phyloP scores from a whole-genome alignment of 2,329 filamentous ascomycete genomes.

The Raffaelea deltoideospora region DNA sequence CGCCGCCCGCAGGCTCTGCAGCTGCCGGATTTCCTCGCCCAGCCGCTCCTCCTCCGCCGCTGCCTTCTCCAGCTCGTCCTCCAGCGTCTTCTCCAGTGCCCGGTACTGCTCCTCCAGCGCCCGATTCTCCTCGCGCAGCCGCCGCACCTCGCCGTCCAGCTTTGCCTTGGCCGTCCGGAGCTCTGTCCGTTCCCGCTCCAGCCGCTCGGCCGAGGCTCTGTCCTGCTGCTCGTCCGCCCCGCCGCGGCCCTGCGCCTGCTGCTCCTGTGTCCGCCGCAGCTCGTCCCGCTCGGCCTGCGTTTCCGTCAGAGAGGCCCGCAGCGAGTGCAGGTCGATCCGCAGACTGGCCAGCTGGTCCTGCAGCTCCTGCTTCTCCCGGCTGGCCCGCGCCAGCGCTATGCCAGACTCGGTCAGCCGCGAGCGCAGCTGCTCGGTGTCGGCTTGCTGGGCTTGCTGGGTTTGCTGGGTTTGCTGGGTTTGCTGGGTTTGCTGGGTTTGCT shows the following conservation, averaged over 20 bases:
- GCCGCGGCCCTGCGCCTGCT: slow-evolving; percentile 38
- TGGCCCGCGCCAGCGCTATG: slow-evolving; percentile 37
- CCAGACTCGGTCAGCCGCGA: slow-evolving; percentile 44
- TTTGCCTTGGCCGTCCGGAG: slow-evolving; percentile 52
- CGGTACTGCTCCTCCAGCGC: slow-evolving; percentile 39
- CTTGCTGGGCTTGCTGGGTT: slow-evolving; percentile 17
- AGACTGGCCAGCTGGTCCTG: slow-evolving; percentile 47
- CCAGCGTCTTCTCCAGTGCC: slow-evolving; percentile 46
- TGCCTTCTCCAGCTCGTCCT: slow-evolving; percentile 51
- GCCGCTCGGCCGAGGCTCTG: slow-evolving; percentile 40
- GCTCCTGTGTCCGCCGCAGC: slow-evolving; percentile 43
- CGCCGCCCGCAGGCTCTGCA: slow-evolving; percentile 28
- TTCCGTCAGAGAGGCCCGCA: slow-evolving; percentile 41
- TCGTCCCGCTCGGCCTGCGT: slow-evolving; percentile 52
- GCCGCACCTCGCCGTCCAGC: slow-evolving; percentile 50
- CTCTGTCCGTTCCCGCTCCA: slow-evolving; percentile 56
- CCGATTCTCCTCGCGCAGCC: slow-evolving; percentile 49
- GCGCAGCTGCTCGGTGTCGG: slow-evolving; percentile 35
- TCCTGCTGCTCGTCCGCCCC: slow-evolving; percentile 43
- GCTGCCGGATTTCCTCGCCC: slow-evolving; percentile 34
- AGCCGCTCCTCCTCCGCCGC: slow-evolving; percentile 50
- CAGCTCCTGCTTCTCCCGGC: slow-evolving; percentile 45
- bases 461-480: slow-evolving; percentile 16
- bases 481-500: slow-evolving; percentile 16
- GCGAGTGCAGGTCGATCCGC: slow-evolving; percentile 43